Conservation (phyloP, 2,329 filamentous ascomycete genomes). For the Aureobasidium sp. region DNA sequence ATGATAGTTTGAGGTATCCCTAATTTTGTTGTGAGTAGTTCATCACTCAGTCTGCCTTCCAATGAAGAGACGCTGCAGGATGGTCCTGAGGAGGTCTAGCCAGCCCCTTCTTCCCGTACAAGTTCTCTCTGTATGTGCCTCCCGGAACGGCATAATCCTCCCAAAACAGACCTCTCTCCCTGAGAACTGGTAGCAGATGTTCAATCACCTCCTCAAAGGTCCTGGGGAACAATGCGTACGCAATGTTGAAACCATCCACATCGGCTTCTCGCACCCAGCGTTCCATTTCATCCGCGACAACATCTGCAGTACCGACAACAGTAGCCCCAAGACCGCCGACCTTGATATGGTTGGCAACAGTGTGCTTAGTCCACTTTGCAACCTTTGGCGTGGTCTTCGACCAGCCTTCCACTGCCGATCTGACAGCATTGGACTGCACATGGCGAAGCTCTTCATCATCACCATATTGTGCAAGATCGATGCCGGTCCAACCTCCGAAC, state of each 20-base stretch:
- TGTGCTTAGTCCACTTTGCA: conserved; percentile 64
- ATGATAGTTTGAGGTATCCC: not conserved
- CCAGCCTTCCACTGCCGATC: conserved; percentile 49
- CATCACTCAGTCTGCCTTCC: conserved; percentile 5
- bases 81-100: conserved; percentile 16
- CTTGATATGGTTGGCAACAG: conserved; percentile 60
- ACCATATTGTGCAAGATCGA: conserved; percentile 53
- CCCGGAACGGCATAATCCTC: conserved; percentile 2
- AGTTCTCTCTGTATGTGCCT: conserved; percentile 22
- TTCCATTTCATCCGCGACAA: conserved; percentile 62
- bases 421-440: conserved; percentile 56
- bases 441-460: conserved; percentile 58
- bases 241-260: conserved; percentile 69
- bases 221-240: conserved; percentile 60
- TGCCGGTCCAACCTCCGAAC: conserved; percentile 69
- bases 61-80: conserved; percentile 20
- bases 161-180: conserved; percentile 28
- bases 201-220: conserved; percentile 64
- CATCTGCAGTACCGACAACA: conserved; percentile 55
- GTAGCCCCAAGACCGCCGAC: conserved; percentile 61
- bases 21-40: not conserved
- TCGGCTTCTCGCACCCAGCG: conserved; percentile 62
- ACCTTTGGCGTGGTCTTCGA: conserved; percentile 49
- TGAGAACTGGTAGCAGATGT: conserved; percentile 31
- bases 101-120: conserved; percentile 23